A percentile compares a stretch with the other conserved stretches of the same genome.
Evolutionary conservation across 192 early-diverging fungal genomes (phyloP).

Genomic region (Coemansia sp.): DNA sequence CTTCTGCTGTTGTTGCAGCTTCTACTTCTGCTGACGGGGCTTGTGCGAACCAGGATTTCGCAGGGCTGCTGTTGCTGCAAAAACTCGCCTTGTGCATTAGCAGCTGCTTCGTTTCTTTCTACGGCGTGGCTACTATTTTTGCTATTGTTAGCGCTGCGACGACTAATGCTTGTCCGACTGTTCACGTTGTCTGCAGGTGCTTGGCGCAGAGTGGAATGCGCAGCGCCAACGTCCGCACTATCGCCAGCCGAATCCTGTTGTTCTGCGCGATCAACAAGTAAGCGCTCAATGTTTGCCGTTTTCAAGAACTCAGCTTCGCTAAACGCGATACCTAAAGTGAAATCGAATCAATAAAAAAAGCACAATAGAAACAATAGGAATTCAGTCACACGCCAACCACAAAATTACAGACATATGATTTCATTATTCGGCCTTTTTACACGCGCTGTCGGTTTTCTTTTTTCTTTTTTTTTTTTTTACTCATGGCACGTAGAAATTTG

Average conservation of each 20-base stretch:
- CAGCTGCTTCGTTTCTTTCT: neutral
- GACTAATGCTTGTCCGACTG: neutral
- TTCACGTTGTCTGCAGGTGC: neutral
- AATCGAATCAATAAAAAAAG: neutral
- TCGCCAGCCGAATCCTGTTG: neutral
- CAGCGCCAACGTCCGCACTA: neutral
- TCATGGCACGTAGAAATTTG: too few relatives aligned
- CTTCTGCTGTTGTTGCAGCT: neutral
- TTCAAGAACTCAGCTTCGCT: slow-evolving; percentile 42
- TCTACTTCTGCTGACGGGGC: neutral
- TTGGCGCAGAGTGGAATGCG: neutral
- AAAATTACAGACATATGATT: slow-evolving; percentile 13
- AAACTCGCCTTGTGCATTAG: neutral
- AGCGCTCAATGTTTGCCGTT: slow-evolving; percentile 34
- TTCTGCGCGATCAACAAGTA: slow-evolving; percentile 19
- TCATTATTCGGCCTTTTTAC: neutral
- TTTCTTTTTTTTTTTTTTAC: too few relatives aligned
- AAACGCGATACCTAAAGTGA: slow-evolving; percentile 36
- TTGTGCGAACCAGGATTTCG: neutral
- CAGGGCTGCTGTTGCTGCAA: neutral
- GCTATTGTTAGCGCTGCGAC: neutral
- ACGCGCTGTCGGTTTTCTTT: neutral
- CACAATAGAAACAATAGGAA: neutral
- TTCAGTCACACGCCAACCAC: neutral
- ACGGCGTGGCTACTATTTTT: neutral